Evolutionary conservation across 371 early-diverging fungal genomes (phyloP), one percentile per base, ranked within the genome.

Genomic region (Haplosporangium sp.): DNA sequence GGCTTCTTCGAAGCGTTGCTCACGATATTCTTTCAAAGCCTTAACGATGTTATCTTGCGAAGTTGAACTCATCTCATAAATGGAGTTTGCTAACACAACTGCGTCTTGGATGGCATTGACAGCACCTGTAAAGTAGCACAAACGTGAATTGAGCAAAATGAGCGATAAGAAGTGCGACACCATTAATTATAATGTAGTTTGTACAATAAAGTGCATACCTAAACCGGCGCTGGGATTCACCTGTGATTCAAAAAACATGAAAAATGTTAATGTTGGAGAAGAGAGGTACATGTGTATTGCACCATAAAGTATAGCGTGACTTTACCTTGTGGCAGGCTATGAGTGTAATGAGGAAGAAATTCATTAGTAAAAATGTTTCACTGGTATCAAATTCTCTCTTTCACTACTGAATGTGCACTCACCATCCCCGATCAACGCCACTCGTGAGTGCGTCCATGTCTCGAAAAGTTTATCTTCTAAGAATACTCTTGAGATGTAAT

Each of bases 1-100:
- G 1, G 35, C 59, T 10, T 34, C 34, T 19, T 17, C 8, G 4
- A 45, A n/a, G n/a, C 74, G 53, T 39, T 69, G 69, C 5, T 63
- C 47, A 27, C 27, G 27, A 27, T 27, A 27, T 27, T 27, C 27
- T 27, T 27, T 27, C 27, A 27, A 27, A 27, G 27, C 27, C 27
- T 27, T 27, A 27, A 27, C 27, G 27, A 27, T 27, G 27, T 27
- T 27, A 27, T 27, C 27, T 27, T 27, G 27, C 27, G 27, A 27
- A 27, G 27, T 27, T 27, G 27, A 27, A 27, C 27, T 27, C 27
- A 27, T 27, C 27, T 27, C 27, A 27, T 27, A 27, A 27, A 27
- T 27, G 27, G 27, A 27, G 27, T 27, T 27, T 27, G 27, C 27
- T 27, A 27, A 27, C 27, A 27, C 27, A 27, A 27, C 27, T 27